Conservation (phyloP, 179 eudicot species). For the Sideroxylon spinosum region DNA sequence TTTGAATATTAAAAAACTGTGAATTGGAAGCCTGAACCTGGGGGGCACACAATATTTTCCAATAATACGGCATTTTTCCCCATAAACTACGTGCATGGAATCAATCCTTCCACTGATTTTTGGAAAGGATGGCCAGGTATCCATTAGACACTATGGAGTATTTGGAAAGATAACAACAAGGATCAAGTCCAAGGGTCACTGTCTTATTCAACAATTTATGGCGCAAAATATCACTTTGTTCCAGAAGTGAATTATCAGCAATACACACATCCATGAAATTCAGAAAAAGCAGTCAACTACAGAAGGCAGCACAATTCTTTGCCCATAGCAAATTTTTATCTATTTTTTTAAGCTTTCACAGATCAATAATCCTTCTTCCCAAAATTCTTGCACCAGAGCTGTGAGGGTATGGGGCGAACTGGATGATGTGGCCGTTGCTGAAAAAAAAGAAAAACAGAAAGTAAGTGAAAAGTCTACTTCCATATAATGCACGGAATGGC, state of each 20-base stretch:
- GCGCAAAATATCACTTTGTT: neutral
- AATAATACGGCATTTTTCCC: no score
- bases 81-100: no score
- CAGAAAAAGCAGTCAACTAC: neutral
- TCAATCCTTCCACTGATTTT: no score
- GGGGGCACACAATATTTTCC: no score
- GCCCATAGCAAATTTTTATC: neutral
- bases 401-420: slow-evolving; percentile 80
- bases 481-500: neutral
- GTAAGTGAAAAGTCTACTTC: neutral
- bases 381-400: slow-evolving; percentile 93
- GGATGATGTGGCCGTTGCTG: slow-evolving; percentile 91
- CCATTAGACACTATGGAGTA: no score
- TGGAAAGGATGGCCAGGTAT: no score
- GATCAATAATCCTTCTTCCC: slow-evolving; percentile 66
- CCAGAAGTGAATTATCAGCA: slow-evolving; percentile 10
- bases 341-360: neutral
- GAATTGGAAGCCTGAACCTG: no score
- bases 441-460: no score
- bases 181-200: neutral
- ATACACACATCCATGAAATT: neutral
- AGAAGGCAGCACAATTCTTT: no score
- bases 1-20: no score
- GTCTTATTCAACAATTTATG: neutral
- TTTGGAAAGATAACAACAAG: no score